Percentiles rank a stretch among this genome's conserved stretches.
phyloP scores from a whole-genome alignment of 1,284 basidiomycete species.

The Pseudozyma hubeiensis region DNA sequence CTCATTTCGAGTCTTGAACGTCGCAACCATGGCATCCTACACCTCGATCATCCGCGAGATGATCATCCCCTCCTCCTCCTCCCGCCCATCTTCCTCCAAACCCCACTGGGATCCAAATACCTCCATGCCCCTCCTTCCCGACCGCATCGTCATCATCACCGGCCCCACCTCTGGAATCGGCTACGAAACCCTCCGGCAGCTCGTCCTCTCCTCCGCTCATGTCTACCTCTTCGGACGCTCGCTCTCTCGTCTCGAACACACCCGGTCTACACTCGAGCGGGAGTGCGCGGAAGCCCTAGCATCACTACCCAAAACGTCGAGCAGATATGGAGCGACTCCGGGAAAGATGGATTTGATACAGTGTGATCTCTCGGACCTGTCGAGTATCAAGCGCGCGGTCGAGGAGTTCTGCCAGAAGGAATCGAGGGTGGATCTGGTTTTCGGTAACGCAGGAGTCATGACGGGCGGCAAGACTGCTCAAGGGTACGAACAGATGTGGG shows the following conservation, averaged over 20 bases:
- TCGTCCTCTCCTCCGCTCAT: conserved; percentile 53
- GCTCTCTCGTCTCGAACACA: conserved; percentile 7
- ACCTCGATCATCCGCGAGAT: conserved; percentile 21
- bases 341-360: conserved; percentile 38
- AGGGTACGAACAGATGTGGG: conserved; percentile 56
- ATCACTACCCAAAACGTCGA: background rate
- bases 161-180: conserved; percentile 63
- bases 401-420: conserved; percentile 30
- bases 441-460: conserved; percentile 57
- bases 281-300: conserved; percentile 12
- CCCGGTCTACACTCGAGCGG: conserved; percentile 3
- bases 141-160: conserved; percentile 57
- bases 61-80: conserved; percentile 1
- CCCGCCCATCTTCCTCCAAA: conserved; percentile 1
- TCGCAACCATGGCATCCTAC: conserved; percentile 33
- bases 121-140: conserved; percentile 29
- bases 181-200: conserved; percentile 49
- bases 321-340: conserved; percentile 2
- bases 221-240: conserved; percentile 54
- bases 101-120: conserved; percentile 21
- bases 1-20: background rate
- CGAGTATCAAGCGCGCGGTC: conserved; percentile 36
- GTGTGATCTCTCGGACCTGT: conserved; percentile 49
- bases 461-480: conserved; percentile 28
- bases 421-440: conserved; percentile 47